Base-by-base conservation (phyloP, 1,284 basidiomycete genomes). In the Fomitopsis palustris region DNA sequence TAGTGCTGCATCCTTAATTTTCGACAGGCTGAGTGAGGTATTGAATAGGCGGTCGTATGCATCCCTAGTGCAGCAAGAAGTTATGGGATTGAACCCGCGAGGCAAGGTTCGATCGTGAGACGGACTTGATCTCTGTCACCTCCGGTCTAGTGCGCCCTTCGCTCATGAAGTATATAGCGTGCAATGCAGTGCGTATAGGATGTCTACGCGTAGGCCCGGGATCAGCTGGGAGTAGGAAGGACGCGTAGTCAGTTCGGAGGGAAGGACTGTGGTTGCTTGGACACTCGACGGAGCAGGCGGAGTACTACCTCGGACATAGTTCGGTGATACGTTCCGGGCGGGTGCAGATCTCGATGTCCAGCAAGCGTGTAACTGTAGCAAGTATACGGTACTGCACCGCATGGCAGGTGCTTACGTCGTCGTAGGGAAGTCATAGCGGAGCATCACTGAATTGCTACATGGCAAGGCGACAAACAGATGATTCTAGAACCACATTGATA, bases 401-500 rank as follows among this genome's bases (percentile, higher is more conserved):
- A 33, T 33, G 31, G 31, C 31, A 37, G n/a, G n/a, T 37, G 35
- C 5, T 19, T 42, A 3, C 3, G 16, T 19, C 39, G 3, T 19
- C n/a, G n/a, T n/a, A n/a, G 14, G 39, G 39, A 16, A 19, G 39
- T n/a, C 6, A 42, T 42, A 9, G n/a, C 10, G 14, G 39, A 16
- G 16, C 21, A 42, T 16, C n/a, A 16, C 6, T 39, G 14, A 39
- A 39, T 4, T 7, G 8, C 14, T 8, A 19, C 8, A 49, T 23
- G 29, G 45, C 9, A 19, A 23, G n/a, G n/a, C n/a, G 21, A 25
- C n/a, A 25, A 16, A 27, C 25, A 52, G 14, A 51, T 31, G n/a
- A 37, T 19, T 31, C 49, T 69, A 92, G 70, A 90, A 92, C 90
- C 90, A 92, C 81, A 91, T 87, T 21, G 90, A 92, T 33, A 92